Evolutionary conservation across 306 rosid genomes (phyloP), one percentile per base, ranked within the genome.

Genomic region (Dicorynia guianensis): DNA sequence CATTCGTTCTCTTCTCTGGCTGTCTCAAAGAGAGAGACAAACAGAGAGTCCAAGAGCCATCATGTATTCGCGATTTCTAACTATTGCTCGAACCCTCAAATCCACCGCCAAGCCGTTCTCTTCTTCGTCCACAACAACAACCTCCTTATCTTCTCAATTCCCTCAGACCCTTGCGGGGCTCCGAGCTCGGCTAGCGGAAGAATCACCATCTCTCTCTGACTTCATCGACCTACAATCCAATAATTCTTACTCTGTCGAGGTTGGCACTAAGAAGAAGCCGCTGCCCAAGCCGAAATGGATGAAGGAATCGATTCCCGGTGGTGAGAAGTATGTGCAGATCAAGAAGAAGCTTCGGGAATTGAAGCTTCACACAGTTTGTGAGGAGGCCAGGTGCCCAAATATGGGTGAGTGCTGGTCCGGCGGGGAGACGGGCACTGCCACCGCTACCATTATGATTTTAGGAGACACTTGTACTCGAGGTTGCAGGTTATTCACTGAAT

Each of bases 401-500:
- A 80, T 96, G 72, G 97, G 97, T 0, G 99, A 96, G 86, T 96
- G 99, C 85, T 96, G 99, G 98, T 96, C 99, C 61, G 99, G 99
- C 46, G 99, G 99, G 18, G 98, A 96, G 84, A 96, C 99, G 0
- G 99, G 98, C 6, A 90, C 99, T 17, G 99, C 99, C 67, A 96
- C 99, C 0, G 99, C 98, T 52, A 96, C 99, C 20, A 96, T 96
- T 72, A 96, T 96, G 99, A 96, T 96, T 47, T 86, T 96, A 34
- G 99, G 99, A 11, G 99, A 96, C 72, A 92, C 99, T 43, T 96
- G 99, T 64, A 96, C 99, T 20, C 92, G 99, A 49, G 99, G 99
- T 69, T 96, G 99, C 96, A 91, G 99, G 99, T 77, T 62, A 82
- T n/a, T 5, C 15, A 11, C n/a, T 13, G 4, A 46, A 46, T 46